Conservation (phyloP, 2,329 filamentous ascomycete genomes). For the Alternaria infectoria region DNA sequence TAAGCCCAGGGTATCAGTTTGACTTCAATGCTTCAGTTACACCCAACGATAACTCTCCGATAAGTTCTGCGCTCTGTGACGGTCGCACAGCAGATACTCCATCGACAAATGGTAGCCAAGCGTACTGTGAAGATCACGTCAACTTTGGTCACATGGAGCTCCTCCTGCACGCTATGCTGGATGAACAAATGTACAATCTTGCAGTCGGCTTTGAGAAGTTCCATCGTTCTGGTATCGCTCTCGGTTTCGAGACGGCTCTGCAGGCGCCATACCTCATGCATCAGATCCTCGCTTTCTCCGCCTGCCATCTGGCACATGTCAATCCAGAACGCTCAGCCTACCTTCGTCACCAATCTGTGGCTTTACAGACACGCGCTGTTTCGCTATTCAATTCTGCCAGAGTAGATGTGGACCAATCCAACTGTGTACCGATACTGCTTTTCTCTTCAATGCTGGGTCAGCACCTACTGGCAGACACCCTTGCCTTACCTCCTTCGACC, state of each 20-base stretch:
- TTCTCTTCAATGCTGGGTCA: conserved; percentile 46
- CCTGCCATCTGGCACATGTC: conserved; percentile 43
- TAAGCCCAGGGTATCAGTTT: not conserved
- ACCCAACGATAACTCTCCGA: not conserved
- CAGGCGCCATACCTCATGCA: conserved; percentile 47
- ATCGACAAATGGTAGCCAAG: not conserved
- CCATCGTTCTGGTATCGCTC: conserved; percentile 14
- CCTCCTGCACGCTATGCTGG: conserved; percentile 37
- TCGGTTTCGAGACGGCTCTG: conserved; percentile 30
- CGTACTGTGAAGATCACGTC: conserved; percentile 19
- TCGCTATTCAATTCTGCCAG: conserved; percentile 27
- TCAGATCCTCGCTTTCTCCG: conserved; percentile 47
- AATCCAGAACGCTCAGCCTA: conserved; percentile 26
- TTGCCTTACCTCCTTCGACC: conserved; percentile 26
- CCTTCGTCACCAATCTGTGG: conserved; percentile 24
- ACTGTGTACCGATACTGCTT: conserved; percentile 43
- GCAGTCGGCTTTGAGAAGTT: conserved; percentile 20
- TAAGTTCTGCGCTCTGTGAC: not conserved
- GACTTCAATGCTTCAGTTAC: not conserved
- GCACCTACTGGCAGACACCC: conserved; percentile 45
- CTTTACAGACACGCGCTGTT: conserved; percentile 45
- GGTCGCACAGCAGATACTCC: not conserved
- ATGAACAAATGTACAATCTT: conserved; percentile 33
- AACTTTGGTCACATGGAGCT: conserved; percentile 48
- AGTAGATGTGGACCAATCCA: conserved; percentile 28